Base-by-base conservation (phyloP, 371 early-diverging fungal species). In the Mucor sp. region DNA sequence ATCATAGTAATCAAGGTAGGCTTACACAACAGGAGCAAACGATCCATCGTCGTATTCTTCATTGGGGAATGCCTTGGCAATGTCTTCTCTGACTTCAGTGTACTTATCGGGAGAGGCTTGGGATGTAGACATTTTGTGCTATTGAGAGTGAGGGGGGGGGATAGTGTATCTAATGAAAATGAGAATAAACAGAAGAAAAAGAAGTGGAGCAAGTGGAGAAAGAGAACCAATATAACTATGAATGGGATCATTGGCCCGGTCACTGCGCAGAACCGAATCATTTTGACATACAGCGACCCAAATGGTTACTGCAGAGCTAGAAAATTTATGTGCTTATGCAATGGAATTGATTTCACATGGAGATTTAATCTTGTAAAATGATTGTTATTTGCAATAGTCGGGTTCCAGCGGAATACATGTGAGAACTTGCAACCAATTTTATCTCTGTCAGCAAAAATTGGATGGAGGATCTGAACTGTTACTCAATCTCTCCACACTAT, bases 41-140 rank as follows among this genome's bases (percentile, higher is more conserved):
- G 89, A 89, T 63, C 94, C 95, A 72, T 95, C 95, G 75, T 95
- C 95, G 68, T 92, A 93, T 72, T 86, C 79, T 72, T 74, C 75
- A 25, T 89, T 78, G 58, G 86, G 87, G 48, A 89, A 81, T 35
- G 87, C 78, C 55, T 80, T 79, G 30, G 82, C 80, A 62, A 90
- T 88, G 60, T 87, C 90, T 75, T 88, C 64, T 63, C 84, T 74
- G 17, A 86, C 84, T 30, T 75, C 77, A 12, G 67, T 66, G 53
- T 84, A 86, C 71, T 84, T 84, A 57, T 84, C 84, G 58, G 74
- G 68, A 19, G 79, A 70, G 44, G 71, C 68, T 70, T 80, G 76
- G 37, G 74, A 62, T 58, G 80, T 77, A 48, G 81, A 79, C 83
- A 83, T 83, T 62, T 56, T 25, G 12, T 28, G 27, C 0, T 32